These are phyloP conservation scores for Spergularia marina DNA, from an alignment of 148 eudicot species.

Conservation along the genomic window DNA sequence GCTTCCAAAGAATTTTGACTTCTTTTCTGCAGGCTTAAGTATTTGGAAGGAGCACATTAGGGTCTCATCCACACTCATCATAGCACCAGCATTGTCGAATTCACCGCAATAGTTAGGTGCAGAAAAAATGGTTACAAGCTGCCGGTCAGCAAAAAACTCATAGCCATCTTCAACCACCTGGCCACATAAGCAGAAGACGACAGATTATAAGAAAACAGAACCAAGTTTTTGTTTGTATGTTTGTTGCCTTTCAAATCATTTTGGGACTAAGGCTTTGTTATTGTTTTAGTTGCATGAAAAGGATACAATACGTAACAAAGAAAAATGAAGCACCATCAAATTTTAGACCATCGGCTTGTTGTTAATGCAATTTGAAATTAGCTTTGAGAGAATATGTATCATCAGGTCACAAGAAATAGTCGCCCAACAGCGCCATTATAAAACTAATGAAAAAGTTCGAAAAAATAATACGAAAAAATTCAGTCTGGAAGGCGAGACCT, in stretches of 20 bases:
- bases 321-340: no score
- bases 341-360: no score
- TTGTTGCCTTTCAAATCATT: neutral
- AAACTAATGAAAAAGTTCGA: neutral
- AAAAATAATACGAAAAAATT: neutral
- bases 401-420: neutral
- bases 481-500: conserved; percentile 32
- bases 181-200: neutral
- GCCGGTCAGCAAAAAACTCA: conserved; percentile 55
- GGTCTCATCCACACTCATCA: conserved; percentile 62
- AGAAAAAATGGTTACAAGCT: conserved; percentile 47
- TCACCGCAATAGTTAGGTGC: conserved; percentile 50
- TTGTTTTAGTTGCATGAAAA: no score
- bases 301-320: no score
- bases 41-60: conserved; percentile 66
- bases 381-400: no score
- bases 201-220: neutral
- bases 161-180: conserved; percentile 68
- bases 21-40: conserved; percentile 60
- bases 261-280: no score
- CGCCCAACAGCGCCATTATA: neutral
- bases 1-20: conserved; percentile 50
- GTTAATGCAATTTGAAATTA: no score
- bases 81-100: conserved; percentile 61
- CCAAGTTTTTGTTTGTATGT: neutral